phyloP scores from a whole-genome alignment of 164 flowering plant genomes.

The Buxus sempervirens region DNA sequence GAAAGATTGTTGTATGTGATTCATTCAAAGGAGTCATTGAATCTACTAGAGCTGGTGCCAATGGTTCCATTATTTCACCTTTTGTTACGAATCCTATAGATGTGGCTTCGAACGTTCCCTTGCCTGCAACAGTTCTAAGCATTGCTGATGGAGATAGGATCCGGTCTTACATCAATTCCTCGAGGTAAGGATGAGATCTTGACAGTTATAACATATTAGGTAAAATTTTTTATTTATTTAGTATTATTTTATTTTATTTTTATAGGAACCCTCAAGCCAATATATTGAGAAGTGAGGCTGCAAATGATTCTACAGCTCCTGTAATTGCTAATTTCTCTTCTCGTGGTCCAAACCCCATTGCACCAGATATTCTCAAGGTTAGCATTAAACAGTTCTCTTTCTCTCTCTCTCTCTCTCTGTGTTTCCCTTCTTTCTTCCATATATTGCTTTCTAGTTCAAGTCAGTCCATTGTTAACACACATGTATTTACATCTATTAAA shows the following conservation, averaged over 20 bases:
- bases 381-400: not conserved
- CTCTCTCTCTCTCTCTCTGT: not conserved
- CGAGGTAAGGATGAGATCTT: constrained; percentile 16
- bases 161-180: constrained; percentile 16
- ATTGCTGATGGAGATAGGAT: not conserved
- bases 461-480: too few species aligned
- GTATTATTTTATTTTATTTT: not conserved
- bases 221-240: too few species aligned
- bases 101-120: not conserved
- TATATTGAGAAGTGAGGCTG: constrained; percentile 13
- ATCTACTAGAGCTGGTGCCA: constrained; percentile 19
- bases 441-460: too few species aligned
- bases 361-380: constrained; percentile 41
- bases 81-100: not conserved
- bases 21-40: not conserved
- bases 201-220: too few species aligned
- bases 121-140: constrained; percentile 6
- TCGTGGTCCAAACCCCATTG: constrained; percentile 50
- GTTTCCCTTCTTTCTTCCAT: too few species aligned
- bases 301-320: constrained; percentile 34
- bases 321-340: constrained; percentile 44
- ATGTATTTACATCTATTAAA: constrained; percentile 14
- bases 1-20: constrained; percentile 29
- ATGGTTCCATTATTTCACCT: constrained; percentile 11
- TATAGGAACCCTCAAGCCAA: constrained; percentile 14